Evolutionary conservation across 352 stramenopile genomes (phyloP).

Genomic region (Phytophthora sp.): DNA sequence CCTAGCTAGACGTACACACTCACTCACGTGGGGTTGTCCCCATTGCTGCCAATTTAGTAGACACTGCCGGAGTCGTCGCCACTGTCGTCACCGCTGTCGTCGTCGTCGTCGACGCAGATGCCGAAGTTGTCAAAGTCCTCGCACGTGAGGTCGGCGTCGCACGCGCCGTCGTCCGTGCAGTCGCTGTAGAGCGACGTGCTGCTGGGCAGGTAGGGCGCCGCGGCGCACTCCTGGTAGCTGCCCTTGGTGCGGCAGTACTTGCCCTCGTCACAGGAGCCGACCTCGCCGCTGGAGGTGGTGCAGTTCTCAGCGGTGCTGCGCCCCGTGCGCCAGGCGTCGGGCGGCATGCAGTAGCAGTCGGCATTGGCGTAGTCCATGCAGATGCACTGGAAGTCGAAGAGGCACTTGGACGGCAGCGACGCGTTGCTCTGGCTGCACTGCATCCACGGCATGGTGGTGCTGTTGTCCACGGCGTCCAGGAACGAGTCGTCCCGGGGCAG

Average conservation of each 20-base stretch:
- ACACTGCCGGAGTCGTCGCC: conserved; percentile 4
- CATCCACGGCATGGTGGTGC: conserved; percentile 45
- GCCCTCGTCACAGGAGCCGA: conserved; percentile 42
- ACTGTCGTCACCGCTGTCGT: no score
- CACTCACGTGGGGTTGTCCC: no score
- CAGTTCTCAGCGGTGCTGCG: conserved; percentile 38
- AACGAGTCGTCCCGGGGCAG: conserved; percentile 46
- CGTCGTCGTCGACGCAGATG: conserved; percentile 37
- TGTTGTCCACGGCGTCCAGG: conserved; percentile 46
- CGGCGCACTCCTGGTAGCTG: conserved; percentile 52
- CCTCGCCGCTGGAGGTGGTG: conserved; percentile 39
- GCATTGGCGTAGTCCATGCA: conserved; percentile 48
- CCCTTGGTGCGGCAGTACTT: conserved; percentile 66
- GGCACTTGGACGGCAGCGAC: conserved; percentile 50
- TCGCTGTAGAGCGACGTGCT: conserved; percentile 50
- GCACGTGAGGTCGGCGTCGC: conserved; percentile 42
- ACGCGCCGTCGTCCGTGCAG: conserved; percentile 39
- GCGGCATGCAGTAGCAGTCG: conserved; percentile 57
- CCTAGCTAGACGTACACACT: conserved; percentile 23
- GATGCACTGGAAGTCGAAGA: conserved; percentile 53
- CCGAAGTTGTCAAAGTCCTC: conserved; percentile 47
- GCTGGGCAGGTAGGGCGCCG: conserved; percentile 46
- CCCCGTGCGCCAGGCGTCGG: conserved; percentile 49
- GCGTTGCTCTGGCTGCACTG: conserved; percentile 39
- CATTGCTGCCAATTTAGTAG: no score